These are phyloP conservation scores for Arthroderma sp. DNA, from an alignment of 2,329 filamentous ascomycete genomes.

Conservation along the genomic window DNA sequence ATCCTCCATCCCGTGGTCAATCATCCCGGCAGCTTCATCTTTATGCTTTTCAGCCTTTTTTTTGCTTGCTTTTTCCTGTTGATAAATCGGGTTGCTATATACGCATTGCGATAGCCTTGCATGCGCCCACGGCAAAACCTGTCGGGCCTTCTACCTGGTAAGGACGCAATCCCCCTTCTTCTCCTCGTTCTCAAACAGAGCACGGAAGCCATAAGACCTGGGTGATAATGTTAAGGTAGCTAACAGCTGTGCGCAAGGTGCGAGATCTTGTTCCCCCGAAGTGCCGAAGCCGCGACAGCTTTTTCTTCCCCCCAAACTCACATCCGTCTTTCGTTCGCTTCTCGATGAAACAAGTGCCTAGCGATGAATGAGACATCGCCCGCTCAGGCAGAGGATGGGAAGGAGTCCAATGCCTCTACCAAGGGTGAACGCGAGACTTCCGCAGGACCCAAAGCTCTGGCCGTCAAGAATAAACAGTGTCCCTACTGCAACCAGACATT, in stretches of 20 bases:
- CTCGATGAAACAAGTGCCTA: background rate
- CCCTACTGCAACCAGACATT: slow-evolving; percentile 82
- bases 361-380: slow-evolving; percentile 11
- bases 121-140: slow-evolving; percentile 1
- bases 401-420: slow-evolving; percentile 5
- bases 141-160: background rate
- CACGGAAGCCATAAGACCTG: background rate
- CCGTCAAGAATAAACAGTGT: slow-evolving; percentile 74
- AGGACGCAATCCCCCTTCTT: background rate
- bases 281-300: background rate
- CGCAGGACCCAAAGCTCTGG: slow-evolving; percentile 28
- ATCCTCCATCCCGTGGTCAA: background rate
- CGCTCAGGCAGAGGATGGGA: slow-evolving; percentile 7
- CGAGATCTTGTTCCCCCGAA: background rate
- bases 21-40: background rate
- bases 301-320: no score
- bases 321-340: background rate
- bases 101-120: slow-evolving; percentile 5
- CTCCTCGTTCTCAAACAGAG: background rate
- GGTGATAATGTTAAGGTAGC: background rate
- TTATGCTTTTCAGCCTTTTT: slow-evolving; percentile 3
- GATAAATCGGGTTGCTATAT: slow-evolving; percentile 5
- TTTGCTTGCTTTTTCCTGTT: background rate
- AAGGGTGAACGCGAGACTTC: slow-evolving; percentile 3
- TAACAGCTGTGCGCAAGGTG: background rate